Evolutionary conservation across 768 basidiomycete species (phyloP).

Genomic region (Xerocomellus intermedius): DNA sequence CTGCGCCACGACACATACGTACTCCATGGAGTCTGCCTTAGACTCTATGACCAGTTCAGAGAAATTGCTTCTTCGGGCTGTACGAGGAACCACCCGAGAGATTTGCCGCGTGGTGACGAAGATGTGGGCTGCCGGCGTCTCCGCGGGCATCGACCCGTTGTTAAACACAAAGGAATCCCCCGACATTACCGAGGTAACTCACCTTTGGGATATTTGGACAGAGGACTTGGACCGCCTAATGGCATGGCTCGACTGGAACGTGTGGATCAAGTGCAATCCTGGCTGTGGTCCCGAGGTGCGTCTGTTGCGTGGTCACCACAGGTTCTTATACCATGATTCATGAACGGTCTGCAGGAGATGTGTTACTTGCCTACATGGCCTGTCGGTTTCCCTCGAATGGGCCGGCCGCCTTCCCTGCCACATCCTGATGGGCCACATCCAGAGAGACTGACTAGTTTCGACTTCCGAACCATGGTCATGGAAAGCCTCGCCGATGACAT

Average conservation of each 20-base stretch:
- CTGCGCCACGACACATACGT: slow-evolving; percentile 32
- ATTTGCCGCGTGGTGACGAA: slow-evolving; percentile 45
- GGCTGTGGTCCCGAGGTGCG: slow-evolving; percentile 45
- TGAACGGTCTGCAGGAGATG: slow-evolving; percentile 15
- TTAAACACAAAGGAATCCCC: slow-evolving; percentile 1
- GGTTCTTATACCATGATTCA: neutral
- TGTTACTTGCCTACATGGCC: slow-evolving; percentile 30
- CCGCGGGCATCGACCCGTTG: slow-evolving; percentile 15
- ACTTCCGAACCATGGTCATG: neutral
- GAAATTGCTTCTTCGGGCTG: slow-evolving; percentile 21
- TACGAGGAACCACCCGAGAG: slow-evolving; percentile 41
- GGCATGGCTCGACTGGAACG: slow-evolving; percentile 56
- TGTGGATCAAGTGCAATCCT: slow-evolving; percentile 49
- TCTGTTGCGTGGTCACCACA: neutral
- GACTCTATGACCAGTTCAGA: slow-evolving; percentile 29
- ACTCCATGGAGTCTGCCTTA: neutral
- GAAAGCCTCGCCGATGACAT: neutral
- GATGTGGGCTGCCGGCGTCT: slow-evolving; percentile 46
- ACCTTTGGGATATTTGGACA: slow-evolving; percentile 33
- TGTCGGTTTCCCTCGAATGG: slow-evolving; percentile 7
- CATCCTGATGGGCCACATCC: neutral
- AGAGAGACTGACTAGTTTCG: neutral
- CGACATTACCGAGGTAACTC: neutral
- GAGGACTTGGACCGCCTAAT: slow-evolving; percentile 33
- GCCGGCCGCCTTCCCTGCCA: neutral